These are phyloP conservation scores for Raddia guianensis DNA, from an alignment of 176 grass and related monocot species.

Conservation along the genomic window DNA sequence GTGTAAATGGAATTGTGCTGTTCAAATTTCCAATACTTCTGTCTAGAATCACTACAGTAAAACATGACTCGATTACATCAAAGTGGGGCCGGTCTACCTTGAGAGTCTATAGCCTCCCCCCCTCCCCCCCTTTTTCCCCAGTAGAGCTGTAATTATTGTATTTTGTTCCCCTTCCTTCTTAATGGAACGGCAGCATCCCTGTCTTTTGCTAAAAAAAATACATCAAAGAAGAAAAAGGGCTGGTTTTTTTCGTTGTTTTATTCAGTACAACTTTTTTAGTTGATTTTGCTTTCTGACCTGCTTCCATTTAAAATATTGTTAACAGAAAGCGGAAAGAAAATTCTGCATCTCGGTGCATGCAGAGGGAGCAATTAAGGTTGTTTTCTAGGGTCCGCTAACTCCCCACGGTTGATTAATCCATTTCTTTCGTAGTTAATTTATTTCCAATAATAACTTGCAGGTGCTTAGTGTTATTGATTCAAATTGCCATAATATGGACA, in stretches of 20 bases:
- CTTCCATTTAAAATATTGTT: constrained; percentile 34
- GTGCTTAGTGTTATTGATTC: constrained; percentile 89
- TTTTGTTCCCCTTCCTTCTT: no score
- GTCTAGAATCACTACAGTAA: neutral
- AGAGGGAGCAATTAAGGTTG: constrained; percentile 95
- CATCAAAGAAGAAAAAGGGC: neutral
- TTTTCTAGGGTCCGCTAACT: constrained; percentile 17
- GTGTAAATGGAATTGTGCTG: neutral
- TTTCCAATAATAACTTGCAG: constrained; percentile 57
- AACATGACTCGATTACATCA: constrained; percentile 23
- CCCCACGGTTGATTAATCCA: constrained; percentile 26
- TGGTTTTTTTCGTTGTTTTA: constrained; percentile 21
- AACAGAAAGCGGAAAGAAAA: constrained; percentile 87
- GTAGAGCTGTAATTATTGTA: no score
- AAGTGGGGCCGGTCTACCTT: neutral
- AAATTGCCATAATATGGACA: constrained; percentile 77
- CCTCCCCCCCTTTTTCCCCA: no score
- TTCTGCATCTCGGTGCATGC: constrained; percentile 79
- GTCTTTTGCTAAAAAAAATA: no score
- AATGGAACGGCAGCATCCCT: no score
- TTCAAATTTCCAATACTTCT: constrained; percentile 18
- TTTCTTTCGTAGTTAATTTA: constrained; percentile 40
- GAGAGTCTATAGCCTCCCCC: no score
- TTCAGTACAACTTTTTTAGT: constrained; percentile 19
- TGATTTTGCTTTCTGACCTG: constrained; percentile 30